Evolutionary conservation across 345 rosid genomes (phyloP).

Genomic region (Odontarrhena argentea): DNA sequence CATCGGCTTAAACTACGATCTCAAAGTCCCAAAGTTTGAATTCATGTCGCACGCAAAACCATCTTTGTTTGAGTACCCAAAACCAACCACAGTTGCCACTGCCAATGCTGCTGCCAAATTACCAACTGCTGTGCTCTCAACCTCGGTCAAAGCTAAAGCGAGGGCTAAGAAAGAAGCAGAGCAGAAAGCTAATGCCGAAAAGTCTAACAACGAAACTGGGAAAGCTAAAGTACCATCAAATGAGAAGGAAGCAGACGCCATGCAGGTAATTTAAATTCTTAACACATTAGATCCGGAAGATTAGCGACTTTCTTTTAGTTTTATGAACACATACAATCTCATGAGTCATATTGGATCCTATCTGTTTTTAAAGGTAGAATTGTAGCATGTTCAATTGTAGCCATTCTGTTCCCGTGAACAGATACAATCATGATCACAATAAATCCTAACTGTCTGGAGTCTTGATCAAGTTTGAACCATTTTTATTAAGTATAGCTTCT

Average conservation of each 20-base stretch:
- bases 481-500: not conserved
- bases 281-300: not conserved
- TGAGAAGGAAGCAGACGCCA: constrained; percentile 83
- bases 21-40: constrained; percentile 91
- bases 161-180: constrained; percentile 96
- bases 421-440: not conserved
- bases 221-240: constrained; percentile 61
- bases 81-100: constrained; percentile 78
- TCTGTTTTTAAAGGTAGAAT: not conserved
- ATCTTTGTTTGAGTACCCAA: constrained; percentile 86
- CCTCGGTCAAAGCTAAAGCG: constrained; percentile 85
- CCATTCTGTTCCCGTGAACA: not conserved
- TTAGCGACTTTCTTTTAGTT: not conserved
- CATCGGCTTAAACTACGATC: constrained; percentile 86
- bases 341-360: not conserved
- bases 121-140: constrained; percentile 88
- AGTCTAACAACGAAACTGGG: constrained; percentile 51
- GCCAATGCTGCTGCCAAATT: constrained; percentile 75
- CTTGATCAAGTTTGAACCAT: constrained; percentile 6
- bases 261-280: constrained; percentile 62
- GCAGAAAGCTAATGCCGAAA: constrained; percentile 60
- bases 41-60: constrained; percentile 90
- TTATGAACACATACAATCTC: not conserved
- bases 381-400: not conserved
- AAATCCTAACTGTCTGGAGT: not conserved